Conservation (phyloP, 106 monocot species). For the Apostasia shenzhenica region DNA sequence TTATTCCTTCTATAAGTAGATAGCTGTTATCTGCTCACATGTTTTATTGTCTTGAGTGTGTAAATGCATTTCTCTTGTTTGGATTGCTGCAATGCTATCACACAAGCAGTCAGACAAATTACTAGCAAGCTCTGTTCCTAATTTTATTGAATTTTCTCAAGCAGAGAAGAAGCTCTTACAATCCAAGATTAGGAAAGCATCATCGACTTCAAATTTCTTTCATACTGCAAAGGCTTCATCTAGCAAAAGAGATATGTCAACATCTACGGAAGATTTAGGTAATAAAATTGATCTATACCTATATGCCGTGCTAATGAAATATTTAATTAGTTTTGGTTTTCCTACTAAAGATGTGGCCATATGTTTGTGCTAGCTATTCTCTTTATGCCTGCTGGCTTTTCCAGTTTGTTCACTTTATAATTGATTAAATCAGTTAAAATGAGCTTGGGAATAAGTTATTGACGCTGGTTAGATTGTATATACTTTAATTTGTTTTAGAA, state of each 20-base stretch:
- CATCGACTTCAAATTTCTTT: slow-evolving; percentile 24
- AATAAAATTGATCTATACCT: slow-evolving; percentile 2
- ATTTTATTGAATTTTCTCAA: slow-evolving; percentile 6
- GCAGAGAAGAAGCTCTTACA: slow-evolving; percentile 82
- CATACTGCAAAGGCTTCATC: slow-evolving; percentile 14
- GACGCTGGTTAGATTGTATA: too few relatives aligned
- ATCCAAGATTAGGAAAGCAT: slow-evolving; percentile 53
- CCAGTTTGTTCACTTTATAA: too few relatives aligned
- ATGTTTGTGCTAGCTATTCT: too few relatives aligned
- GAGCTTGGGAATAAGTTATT: too few relatives aligned
- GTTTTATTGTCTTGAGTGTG: background rate
- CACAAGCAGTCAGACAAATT: too few relatives aligned
- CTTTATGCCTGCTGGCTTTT: too few relatives aligned
- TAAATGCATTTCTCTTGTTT: background rate
- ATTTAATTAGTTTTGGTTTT: too few relatives aligned
- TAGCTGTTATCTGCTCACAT: background rate
- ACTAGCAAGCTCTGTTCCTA: too few relatives aligned
- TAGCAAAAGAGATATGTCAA: slow-evolving; percentile 40
- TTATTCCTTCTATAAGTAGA: background rate
- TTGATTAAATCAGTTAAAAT: too few relatives aligned
- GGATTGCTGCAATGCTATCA: background rate
- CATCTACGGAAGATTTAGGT: slow-evolving; percentile 75
- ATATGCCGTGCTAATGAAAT: background rate
- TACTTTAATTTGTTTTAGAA: too few relatives aligned
- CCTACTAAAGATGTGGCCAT: too few relatives aligned